Conservation (phyloP, 768 basidiomycete species). For the Hygrophoropsis aurantiaca region DNA sequence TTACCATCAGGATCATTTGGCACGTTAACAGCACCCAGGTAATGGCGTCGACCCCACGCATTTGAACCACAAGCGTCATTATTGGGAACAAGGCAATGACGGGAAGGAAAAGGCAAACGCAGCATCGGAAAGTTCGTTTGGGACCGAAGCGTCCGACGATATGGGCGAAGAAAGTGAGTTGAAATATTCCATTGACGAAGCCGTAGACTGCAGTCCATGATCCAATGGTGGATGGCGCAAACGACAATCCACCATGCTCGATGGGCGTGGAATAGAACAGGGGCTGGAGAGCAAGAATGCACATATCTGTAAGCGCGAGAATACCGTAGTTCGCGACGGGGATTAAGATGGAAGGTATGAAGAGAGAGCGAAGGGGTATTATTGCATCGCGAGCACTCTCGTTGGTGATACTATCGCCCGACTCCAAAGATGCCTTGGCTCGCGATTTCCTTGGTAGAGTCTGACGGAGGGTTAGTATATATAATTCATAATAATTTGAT, state of each 20-base stretch:
- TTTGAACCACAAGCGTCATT: conserved; percentile 15
- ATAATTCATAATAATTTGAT: no score
- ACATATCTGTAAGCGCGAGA: conserved; percentile 27
- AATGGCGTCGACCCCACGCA: conserved; percentile 1
- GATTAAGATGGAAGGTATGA: conserved; percentile 18
- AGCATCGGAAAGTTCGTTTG: conserved; percentile 18
- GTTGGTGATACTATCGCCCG: neutral
- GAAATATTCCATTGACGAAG: conserved; percentile 19
- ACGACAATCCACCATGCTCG: conserved; percentile 24
- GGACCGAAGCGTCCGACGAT: conserved; percentile 22
- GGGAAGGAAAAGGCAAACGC: conserved; percentile 16
- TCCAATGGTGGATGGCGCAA: conserved; percentile 25
- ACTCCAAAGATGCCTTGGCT: neutral
- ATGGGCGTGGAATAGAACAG: conserved; percentile 28
- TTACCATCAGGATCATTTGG: conserved; percentile 10
- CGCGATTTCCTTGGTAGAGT: neutral
- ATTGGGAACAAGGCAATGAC: conserved; percentile 22
- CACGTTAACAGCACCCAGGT: conserved; percentile 16
- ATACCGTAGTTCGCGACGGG: conserved; percentile 28
- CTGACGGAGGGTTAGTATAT: no score
- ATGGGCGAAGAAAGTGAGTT: conserved; percentile 23
- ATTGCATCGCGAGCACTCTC: neutral
- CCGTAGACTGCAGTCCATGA: conserved; percentile 22
- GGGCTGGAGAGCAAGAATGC: conserved; percentile 24
- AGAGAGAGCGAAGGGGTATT: conserved; percentile 12